Evolutionary conservation across 2,329 filamentous ascomycete species (phyloP).

Genomic region (Pyrenochaeta sp.): DNA sequence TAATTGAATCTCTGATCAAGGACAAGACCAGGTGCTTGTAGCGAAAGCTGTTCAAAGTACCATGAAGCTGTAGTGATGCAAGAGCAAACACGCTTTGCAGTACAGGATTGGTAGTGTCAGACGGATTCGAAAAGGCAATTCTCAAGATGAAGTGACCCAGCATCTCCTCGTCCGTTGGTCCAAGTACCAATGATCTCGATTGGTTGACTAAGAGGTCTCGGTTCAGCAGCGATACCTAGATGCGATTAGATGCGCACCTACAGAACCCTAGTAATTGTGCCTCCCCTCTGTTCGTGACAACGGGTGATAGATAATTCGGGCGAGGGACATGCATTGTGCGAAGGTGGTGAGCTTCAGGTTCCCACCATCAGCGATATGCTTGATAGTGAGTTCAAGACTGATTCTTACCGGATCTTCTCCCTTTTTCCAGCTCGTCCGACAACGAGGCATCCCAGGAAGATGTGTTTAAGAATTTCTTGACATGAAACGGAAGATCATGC

Average conservation of each 20-base stretch:
- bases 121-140: slow-evolving; percentile 16
- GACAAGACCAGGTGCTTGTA: slow-evolving; percentile 16
- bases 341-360: slow-evolving; percentile 11
- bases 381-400: slow-evolving; percentile 3
- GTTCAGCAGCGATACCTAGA: slow-evolving; percentile 5
- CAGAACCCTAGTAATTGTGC: slow-evolving; percentile 17
- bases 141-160: slow-evolving; percentile 17
- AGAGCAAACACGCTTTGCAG: slow-evolving; percentile 19
- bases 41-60: slow-evolving; percentile 14
- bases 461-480: slow-evolving; percentile 14
- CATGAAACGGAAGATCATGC: slow-evolving; percentile 2
- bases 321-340: slow-evolving; percentile 14
- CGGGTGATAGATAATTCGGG: slow-evolving; percentile 14
- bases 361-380: slow-evolving; percentile 6
- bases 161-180: slow-evolving; percentile 15
- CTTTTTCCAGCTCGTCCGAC: slow-evolving; percentile 10
- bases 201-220: slow-evolving; percentile 13
- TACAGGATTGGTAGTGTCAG: slow-evolving; percentile 15
- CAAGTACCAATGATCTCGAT: slow-evolving; percentile 19
- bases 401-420: slow-evolving; percentile 5
- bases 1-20: slow-evolving; percentile 9
- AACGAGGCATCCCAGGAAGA: slow-evolving; percentile 15
- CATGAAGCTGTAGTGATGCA: slow-evolving; percentile 18
- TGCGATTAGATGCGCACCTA: slow-evolving; percentile 6
- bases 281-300: slow-evolving; percentile 11